Percentiles rank a stretch among this genome's conserved stretches.
Conservation (phyloP, 768 basidiomycete genomes). For the Pleurotus pulmonarius region DNA sequence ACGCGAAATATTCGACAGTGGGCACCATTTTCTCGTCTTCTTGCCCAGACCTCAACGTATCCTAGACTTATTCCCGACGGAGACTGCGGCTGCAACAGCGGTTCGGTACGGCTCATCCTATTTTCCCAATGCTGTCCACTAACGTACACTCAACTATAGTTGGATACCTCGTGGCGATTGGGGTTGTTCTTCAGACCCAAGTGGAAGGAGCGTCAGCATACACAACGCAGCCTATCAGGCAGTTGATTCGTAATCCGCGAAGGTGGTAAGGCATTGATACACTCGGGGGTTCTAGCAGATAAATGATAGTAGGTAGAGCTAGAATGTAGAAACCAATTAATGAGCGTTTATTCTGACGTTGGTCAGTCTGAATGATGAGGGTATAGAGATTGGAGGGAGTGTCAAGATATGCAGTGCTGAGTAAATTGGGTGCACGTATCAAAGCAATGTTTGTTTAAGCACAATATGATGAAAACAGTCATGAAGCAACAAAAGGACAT, state of each 20-base stretch:
- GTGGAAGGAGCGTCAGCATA: constrained; percentile 92
- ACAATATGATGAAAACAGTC: constrained; percentile 1
- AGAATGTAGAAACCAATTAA: constrained; percentile 5
- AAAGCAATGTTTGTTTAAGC: constrained; percentile 1
- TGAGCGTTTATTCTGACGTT: constrained; percentile 8
- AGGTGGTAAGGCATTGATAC: background rate
- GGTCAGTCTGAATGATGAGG: constrained; percentile 9
- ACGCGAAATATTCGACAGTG: constrained; percentile 87
- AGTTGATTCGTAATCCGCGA: constrained; percentile 15
- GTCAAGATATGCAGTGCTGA: constrained; percentile 2
- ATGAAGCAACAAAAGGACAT: background rate
- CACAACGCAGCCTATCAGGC: constrained; percentile 85
- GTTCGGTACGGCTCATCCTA: constrained; percentile 60
- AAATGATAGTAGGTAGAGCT: constrained; percentile 21
- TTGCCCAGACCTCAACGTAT: constrained; percentile 11
- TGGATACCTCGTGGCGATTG: constrained; percentile 97
- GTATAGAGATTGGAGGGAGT: constrained; percentile 5
- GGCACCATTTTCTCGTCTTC: constrained; percentile 11
- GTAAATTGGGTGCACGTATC: background rate
- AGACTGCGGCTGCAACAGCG: constrained; percentile 85
- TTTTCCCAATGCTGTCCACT: constrained; percentile 10
- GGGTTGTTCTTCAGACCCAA: constrained; percentile 94
- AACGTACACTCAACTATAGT: constrained; percentile 30
- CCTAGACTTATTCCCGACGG: constrained; percentile 75
- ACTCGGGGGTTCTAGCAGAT: constrained; percentile 1